phyloP scores from a whole-genome alignment of 2,329 filamentous ascomycete genomes.

The Pestalotiopsis sp. region DNA sequence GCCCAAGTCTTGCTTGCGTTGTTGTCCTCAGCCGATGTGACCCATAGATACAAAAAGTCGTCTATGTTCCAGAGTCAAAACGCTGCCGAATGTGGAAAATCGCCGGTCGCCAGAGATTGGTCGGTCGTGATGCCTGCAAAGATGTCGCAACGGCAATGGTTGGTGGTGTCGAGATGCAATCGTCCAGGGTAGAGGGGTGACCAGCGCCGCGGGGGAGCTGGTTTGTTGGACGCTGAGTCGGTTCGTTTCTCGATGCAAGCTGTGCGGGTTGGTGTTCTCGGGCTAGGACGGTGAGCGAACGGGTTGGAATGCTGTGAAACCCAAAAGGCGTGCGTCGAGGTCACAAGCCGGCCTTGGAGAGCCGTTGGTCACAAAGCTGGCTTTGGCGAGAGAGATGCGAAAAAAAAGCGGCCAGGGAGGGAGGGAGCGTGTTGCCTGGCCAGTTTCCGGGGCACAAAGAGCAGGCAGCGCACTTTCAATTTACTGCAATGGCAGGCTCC shows the following conservation, averaged over 20 bases:
- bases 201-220: not conserved
- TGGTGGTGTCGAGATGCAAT: conserved; percentile 10
- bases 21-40: not conserved
- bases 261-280: conserved; percentile 6
- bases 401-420: not conserved
- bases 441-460: not conserved
- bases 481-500: too few relatives aligned
- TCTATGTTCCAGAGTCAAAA: not conserved
- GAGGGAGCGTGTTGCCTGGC: not conserved
- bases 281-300: not conserved
- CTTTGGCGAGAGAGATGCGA: not conserved
- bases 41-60: not conserved
- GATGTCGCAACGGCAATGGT: conserved; percentile 3
- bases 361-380: not conserved
- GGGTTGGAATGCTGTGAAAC: not conserved
- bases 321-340: not conserved
- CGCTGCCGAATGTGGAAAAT: not conserved
- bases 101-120: not conserved
- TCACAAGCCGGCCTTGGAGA: not conserved
- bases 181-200: conserved; percentile 1
- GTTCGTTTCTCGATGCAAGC: conserved; percentile 1
- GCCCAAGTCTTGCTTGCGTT: not conserved
- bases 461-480: too few relatives aligned
- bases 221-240: conserved; percentile 6
- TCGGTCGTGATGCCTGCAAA: not conserved